Percentiles rank a stretch among this genome's conserved stretches.
Conservation (phyloP, 768 basidiomycete genomes). For the Gymnopilus dilepis region DNA sequence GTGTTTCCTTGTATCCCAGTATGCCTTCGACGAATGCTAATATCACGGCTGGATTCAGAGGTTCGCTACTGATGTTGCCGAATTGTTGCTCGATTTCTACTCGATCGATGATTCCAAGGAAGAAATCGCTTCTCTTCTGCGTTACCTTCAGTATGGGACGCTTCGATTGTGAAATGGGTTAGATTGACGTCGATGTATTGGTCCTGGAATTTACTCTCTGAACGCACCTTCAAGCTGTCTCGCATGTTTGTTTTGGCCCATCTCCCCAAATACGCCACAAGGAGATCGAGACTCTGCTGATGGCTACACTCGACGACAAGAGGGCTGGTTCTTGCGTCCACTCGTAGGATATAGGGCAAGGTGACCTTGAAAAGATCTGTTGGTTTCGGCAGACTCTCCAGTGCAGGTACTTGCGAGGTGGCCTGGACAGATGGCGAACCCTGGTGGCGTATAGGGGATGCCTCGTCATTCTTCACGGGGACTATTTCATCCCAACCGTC, state of each 20-base stretch:
- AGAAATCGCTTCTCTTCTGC: constrained; percentile 41
- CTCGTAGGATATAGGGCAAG: constrained; percentile 39
- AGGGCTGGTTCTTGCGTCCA: constrained; percentile 32
- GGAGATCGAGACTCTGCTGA: constrained; percentile 40
- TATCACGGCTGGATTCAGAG: constrained; percentile 39
- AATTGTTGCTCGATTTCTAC: constrained; percentile 36
- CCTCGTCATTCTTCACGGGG: constrained; percentile 15
- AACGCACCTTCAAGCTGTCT: constrained; percentile 34
- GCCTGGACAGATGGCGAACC: constrained; percentile 1
- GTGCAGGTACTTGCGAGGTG: constrained; percentile 22
- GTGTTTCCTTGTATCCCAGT: constrained; percentile 40
- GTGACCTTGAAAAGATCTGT: constrained; percentile 36
- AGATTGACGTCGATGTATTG: too few relatives aligned
- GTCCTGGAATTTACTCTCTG: not conserved
- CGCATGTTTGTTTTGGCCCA: constrained; percentile 38
- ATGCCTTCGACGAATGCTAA: constrained; percentile 46
- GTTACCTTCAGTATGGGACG: constrained; percentile 37
- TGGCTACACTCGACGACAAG: constrained; percentile 43
- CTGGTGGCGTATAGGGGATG: not conserved
- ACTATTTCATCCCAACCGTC: constrained; percentile 40
- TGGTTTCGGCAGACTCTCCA: constrained; percentile 38
- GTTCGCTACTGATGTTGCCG: constrained; percentile 17
- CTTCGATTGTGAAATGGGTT: constrained; percentile 20
- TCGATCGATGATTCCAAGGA: constrained; percentile 38
- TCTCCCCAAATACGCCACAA: constrained; percentile 41